phyloP scores from a whole-genome alignment of 2,329 filamentous ascomycete species.

The Aspergillus terreus region DNA sequence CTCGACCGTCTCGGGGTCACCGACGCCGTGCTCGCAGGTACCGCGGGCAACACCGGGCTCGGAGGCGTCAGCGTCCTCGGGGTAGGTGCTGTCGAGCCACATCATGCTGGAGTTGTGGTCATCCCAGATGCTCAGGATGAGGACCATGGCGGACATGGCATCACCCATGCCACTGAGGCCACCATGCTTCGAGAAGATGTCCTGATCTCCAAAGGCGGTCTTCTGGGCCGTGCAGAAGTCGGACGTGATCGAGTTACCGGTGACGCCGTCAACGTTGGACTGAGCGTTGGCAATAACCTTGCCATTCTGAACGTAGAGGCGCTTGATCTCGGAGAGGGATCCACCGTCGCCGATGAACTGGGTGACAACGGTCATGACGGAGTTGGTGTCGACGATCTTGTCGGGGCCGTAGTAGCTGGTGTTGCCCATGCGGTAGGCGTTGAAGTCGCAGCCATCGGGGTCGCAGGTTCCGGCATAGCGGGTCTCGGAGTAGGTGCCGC shows the following conservation, averaged over 20 bases:
- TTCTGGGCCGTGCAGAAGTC: slow-evolving; percentile 57
- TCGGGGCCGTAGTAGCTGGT: slow-evolving; percentile 59
- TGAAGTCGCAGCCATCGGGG: slow-evolving; percentile 69
- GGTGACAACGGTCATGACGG: slow-evolving; percentile 63
- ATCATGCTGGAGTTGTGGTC: slow-evolving; percentile 67
- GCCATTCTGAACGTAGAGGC: slow-evolving; percentile 63
- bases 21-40: slow-evolving; percentile 50
- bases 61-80: slow-evolving; percentile 42
- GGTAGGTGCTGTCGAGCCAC: slow-evolving; percentile 68
- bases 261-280: slow-evolving; percentile 44
- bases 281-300: slow-evolving; percentile 55
- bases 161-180: slow-evolving; percentile 53
- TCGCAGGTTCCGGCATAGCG: slow-evolving; percentile 63
- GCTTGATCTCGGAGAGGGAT: slow-evolving; percentile 57
- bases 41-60: slow-evolving; percentile 51
- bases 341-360: slow-evolving; percentile 57
- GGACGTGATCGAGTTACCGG: slow-evolving; percentile 53
- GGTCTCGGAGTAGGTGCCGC: slow-evolving; percentile 48
- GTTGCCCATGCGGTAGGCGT: slow-evolving; percentile 63
- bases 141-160: slow-evolving; percentile 56
- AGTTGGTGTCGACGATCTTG: slow-evolving; percentile 55
- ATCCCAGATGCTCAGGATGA: slow-evolving; percentile 60
- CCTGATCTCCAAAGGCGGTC: slow-evolving; percentile 51
- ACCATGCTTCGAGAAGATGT: slow-evolving; percentile 52
- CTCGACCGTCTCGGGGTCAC: slow-evolving; percentile 51